Percentiles rank a stretch among this genome's conserved stretches.
Conservation (phyloP, 2,329 filamentous ascomycete species). For the Leptographium radiaticola region DNA sequence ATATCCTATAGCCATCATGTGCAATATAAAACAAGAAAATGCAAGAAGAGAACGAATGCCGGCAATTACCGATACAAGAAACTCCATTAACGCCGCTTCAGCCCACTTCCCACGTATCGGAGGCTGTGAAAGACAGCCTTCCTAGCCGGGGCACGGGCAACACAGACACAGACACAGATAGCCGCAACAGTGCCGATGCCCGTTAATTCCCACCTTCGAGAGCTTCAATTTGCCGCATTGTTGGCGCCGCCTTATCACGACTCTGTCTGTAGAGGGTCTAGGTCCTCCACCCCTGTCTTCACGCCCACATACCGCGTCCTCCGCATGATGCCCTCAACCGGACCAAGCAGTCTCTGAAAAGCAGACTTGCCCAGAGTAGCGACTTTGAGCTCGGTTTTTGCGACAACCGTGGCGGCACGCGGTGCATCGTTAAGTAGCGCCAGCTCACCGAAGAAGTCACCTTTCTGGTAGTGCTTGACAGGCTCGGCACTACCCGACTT, state of each 20-base stretch:
- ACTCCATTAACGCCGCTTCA: background rate
- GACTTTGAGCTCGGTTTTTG: slow-evolving; percentile 79
- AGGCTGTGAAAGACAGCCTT: background rate
- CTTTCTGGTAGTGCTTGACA: slow-evolving; percentile 75
- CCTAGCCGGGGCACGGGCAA: background rate
- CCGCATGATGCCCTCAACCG: slow-evolving; percentile 89
- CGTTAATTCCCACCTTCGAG: too few relatives aligned
- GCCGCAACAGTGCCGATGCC: too few relatives aligned
- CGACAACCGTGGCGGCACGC: slow-evolving; percentile 77
- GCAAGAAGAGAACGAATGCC: background rate
- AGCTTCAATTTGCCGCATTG: background rate
- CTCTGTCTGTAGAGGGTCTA: slow-evolving; percentile 47
- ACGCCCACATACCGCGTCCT: slow-evolving; percentile 53
- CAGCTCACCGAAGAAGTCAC: slow-evolving; percentile 94
- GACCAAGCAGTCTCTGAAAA: slow-evolving; percentile 84
- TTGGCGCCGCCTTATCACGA: background rate
- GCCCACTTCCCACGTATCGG: background rate
- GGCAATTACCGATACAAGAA: background rate
- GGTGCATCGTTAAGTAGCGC: slow-evolving; percentile 89
- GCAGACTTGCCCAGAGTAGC: slow-evolving; percentile 85
- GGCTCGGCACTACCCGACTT: slow-evolving; percentile 58
- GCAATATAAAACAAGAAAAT: background rate
- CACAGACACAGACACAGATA: background rate
- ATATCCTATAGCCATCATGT: background rate
- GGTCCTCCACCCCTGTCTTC: slow-evolving; percentile 49